Evolutionary conservation across 176 grass and related monocot genomes (phyloP), one percentile per base, ranked within the genome.

Genomic region (Hordeum marinum): DNA sequence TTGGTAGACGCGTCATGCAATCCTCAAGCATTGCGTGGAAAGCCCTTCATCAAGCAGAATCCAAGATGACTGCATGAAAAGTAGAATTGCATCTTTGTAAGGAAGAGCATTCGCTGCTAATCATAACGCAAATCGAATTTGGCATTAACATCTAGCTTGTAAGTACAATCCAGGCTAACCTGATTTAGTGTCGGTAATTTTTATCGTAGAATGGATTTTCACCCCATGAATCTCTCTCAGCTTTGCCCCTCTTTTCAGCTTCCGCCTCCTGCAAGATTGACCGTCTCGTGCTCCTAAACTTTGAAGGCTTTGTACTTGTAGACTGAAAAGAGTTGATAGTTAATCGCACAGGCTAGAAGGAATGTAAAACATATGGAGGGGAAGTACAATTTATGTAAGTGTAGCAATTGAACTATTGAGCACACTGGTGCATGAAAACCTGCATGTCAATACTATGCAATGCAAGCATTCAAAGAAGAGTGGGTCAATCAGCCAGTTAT

Each of bases 161-260:
- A 29, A 7, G 27, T 64, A 75, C 21, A 80, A 11, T 67, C 27
- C 27, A 62, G 58, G 36, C 76, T 32, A 46, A 79, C 72, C 82
- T 85, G 45, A 25, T 74, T 88, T 77, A 95, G 85, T 75, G 63
- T 73, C 86, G 85, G 76, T 84, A 87, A 72, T 68, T 83, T 68
- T 64, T 87, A 70, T 96, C 88, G 12, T 96, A 94, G 86, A 96
- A 79, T n/a, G 93, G 83, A 89, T 84, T 94, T 88, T 96, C 89
- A 62, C 75, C 88, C 84, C 85, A 88, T 0, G 91, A 84, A 48
- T 93, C 96, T 88, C 75, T 90, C 63, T 92, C 96, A 8, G 95
- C 85, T 65, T 79, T 87, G 24, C 80, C 66, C 48, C 67, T 83
- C 65, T 70, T 86, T 76, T 94, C 88, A 11, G 85, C 83, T 48